Base-by-base conservation (phyloP, 2,329 filamentous ascomycete species). In the Coniochaeta sp. region DNA sequence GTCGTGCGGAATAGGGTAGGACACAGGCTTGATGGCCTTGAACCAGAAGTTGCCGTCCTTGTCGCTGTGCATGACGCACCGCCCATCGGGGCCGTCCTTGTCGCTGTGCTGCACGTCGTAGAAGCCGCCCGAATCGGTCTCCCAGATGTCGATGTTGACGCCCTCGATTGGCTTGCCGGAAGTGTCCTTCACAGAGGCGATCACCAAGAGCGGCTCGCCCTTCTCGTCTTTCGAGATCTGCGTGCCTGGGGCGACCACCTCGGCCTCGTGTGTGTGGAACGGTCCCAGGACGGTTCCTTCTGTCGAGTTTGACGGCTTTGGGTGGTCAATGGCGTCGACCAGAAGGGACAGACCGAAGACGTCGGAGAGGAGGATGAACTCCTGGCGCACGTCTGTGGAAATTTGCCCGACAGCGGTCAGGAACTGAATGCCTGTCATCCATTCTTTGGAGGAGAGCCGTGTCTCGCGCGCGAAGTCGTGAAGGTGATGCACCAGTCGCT, bases 381-480 rank as follows among this genome's bases (percentile, higher is more conserved):
- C 86, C 68, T 89, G 85, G 58, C 88, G 79, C 48, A 89, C 85
- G 61, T 89, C 83, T 52, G 74, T 84, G 64, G 82, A 87, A 53
- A 85, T 91, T 66, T 92, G 78, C 4, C 88, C 89, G 8, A 86
- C 84, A 35, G 75, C 72, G 0, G 86, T 87, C 26, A 92, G 71
- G 70, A 91, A 92, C 40, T 79, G 70, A 51, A 92, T 74, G 1
- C 82, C 86, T 0, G 78, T 72, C 83, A 87, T 87, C 89, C 88
- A 92, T 72, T 94, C 89, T 3, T 82, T 74, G 4, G 85, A 87
- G 64, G 82, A 87, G 30, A 92, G 75, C 27, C 87, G 75, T 1
- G 87, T 91, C 67, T 92, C 89, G 51, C 87, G 78, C 5, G 87
- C 86, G 64, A 91, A 92, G 70, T 91, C 87, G 68, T 94, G 89